A percentile compares a stretch with the other conserved stretches of the same genome.
Evolutionary conservation across 1,284 basidiomycete genomes (phyloP).

Genomic region (Neolentinus lepideus): DNA sequence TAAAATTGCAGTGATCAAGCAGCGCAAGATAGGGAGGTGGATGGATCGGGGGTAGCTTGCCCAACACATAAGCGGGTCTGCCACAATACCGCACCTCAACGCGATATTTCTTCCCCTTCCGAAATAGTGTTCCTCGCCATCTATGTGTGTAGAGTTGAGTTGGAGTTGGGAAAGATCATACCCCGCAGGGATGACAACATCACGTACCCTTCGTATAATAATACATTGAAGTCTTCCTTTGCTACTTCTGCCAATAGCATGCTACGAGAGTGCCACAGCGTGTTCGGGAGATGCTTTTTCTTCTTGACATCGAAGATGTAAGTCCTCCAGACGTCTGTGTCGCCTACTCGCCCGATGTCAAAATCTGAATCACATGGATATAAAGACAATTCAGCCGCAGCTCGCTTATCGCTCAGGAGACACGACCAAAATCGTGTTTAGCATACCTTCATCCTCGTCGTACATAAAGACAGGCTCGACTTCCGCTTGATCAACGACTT

Average conservation of each 20-base stretch:
- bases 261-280: conserved; percentile 55
- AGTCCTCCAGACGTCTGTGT: conserved; percentile 45
- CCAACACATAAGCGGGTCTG: conserved; percentile 49
- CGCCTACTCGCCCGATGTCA: conserved; percentile 45
- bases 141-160: conserved; percentile 25
- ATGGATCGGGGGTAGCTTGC: conserved; percentile 34
- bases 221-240: conserved; percentile 52
- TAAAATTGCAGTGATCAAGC: conserved; percentile 23
- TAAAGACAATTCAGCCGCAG: conserved; percentile 5
- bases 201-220: conserved; percentile 61
- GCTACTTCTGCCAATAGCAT: conserved; percentile 50
- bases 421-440: neutral
- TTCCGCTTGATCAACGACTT: conserved; percentile 59
- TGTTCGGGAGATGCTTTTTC: conserved; percentile 35
- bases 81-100: conserved; percentile 64
- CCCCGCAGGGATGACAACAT: conserved; percentile 4
- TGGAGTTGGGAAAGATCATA: neutral
- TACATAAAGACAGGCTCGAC: conserved; percentile 61
- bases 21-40: conserved; percentile 64
- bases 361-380: conserved; percentile 36
- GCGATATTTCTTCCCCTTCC: conserved; percentile 52
- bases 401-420: conserved; percentile 1
- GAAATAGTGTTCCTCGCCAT: conserved; percentile 61
- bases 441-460: conserved; percentile 54
- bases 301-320: conserved; percentile 52